Conservation (phyloP, 148 eudicot genomes). For the Silene latifolia region DNA sequence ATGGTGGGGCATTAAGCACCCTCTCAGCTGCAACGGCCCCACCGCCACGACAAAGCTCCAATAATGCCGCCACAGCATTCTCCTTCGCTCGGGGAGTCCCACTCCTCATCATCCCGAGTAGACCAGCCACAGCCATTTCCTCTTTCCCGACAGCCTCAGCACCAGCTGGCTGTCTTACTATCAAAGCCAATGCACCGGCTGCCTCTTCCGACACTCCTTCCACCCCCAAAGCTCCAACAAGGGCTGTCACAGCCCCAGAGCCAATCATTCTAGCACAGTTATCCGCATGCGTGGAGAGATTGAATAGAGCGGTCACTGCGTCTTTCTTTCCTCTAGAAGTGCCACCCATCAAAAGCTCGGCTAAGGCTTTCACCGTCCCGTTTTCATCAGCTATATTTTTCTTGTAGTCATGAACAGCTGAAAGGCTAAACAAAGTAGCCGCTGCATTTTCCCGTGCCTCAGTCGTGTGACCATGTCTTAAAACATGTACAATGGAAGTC, state of each 20-base stretch:
- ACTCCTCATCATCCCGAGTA: constrained; percentile 63
- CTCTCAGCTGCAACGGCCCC: constrained; percentile 55
- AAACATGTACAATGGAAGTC: constrained; percentile 51
- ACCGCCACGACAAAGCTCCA: constrained; percentile 74
- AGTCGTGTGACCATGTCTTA: constrained; percentile 55
- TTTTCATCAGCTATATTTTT: constrained; percentile 56
- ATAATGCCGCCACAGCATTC: constrained; percentile 85
- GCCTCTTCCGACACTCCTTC: constrained; percentile 83
- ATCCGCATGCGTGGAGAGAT: constrained; percentile 59
- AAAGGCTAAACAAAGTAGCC: constrained; percentile 84
- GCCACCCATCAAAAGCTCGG: constrained; percentile 51
- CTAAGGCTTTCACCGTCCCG: constrained; percentile 72
- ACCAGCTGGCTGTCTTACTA: constrained; percentile 68
- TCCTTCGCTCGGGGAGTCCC: constrained; percentile 87
- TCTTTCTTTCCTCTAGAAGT: constrained; percentile 76
- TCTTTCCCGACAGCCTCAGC: constrained; percentile 69
- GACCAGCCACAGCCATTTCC: constrained; percentile 56
- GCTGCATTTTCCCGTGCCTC: constrained; percentile 94
- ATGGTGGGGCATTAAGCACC: constrained; percentile 66
- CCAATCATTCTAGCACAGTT: constrained; percentile 56
- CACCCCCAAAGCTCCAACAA: constrained; percentile 50
- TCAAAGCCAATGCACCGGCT: constrained; percentile 70
- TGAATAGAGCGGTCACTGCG: constrained; percentile 81
- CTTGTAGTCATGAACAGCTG: constrained; percentile 79
- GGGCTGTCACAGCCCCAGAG: constrained; percentile 55